phyloP scores from a whole-genome alignment of 164 flowering plant species.

The Vitis riparia region DNA sequence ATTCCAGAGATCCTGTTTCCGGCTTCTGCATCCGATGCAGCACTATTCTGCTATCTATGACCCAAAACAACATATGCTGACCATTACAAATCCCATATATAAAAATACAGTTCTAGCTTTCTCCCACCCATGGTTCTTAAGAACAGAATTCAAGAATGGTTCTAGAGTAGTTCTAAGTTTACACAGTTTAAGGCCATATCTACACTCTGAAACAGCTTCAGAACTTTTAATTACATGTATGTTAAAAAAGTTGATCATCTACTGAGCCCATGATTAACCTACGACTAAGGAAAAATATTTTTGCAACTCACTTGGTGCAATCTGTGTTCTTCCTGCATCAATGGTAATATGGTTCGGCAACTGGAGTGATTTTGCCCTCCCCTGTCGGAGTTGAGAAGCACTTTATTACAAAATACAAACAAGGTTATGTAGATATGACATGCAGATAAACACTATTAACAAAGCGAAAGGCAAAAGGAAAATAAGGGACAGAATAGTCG shows the following conservation, averaged over 20 bases:
- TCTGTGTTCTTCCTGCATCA: slow-evolving; percentile 99
- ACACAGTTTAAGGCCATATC: too few species aligned
- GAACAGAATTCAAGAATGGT: too few species aligned
- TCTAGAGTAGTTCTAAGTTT: too few species aligned
- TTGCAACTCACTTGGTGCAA: slow-evolving; percentile 74
- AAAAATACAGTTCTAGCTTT: slow-evolving; percentile 3
- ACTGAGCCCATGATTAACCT: too few species aligned
- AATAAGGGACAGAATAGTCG: neutral
- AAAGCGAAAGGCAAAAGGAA: neutral
- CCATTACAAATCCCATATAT: neutral
- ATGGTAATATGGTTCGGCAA: slow-evolving; percentile 88
- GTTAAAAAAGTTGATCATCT: too few species aligned
- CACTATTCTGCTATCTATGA: too few species aligned
- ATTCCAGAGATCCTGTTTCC: too few species aligned
- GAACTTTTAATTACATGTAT: too few species aligned
- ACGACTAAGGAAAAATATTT: too few species aligned
- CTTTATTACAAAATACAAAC: neutral
- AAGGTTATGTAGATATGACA: neutral
- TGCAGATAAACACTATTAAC: neutral
- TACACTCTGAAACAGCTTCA: too few species aligned
- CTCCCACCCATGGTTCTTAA: too few species aligned
- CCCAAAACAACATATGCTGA: neutral
- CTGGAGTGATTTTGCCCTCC: slow-evolving; percentile 74
- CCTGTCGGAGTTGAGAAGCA: slow-evolving; percentile 42
- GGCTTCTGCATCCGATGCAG: too few species aligned